These are phyloP conservation scores for Pilobolus umbonatus DNA, from an alignment of 192 early-diverging fungal species.

Conservation along the genomic window DNA sequence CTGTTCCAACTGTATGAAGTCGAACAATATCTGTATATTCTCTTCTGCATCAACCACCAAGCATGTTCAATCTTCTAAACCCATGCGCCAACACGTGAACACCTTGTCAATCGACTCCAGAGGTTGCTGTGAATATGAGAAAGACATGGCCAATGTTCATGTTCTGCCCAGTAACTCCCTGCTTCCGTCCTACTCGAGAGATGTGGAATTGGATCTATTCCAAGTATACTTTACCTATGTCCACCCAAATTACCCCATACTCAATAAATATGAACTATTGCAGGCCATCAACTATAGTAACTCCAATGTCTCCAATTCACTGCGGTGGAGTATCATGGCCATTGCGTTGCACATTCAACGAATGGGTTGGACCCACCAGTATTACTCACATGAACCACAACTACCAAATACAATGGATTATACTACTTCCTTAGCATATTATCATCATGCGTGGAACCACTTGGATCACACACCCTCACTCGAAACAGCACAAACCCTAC, in stretches of 20 bases:
- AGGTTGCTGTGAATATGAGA: constrained; percentile 4
- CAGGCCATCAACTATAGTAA: neutral
- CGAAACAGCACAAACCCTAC: neutral
- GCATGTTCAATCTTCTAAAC: neutral
- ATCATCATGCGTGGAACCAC: neutral
- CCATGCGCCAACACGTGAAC: neutral
- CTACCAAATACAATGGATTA: no score
- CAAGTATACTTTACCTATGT: constrained; percentile 3
- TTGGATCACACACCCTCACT: neutral
- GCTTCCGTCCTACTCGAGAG: constrained; percentile 3
- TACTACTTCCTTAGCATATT: no score
- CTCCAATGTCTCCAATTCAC: neutral
- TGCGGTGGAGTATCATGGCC: neutral
- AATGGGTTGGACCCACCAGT: neutral
- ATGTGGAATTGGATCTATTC: constrained; percentile 2
- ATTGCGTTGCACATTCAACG: neutral
- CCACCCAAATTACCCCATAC: constrained; percentile 8
- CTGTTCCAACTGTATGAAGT: constrained; percentile 15
- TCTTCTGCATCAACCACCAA: constrained; percentile 4
- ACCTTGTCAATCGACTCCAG: constrained; percentile 1
- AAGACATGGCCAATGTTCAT: neutral
- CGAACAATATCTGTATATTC: constrained; percentile 10
- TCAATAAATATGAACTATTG: constrained; percentile 4
- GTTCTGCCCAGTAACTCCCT: neutral
- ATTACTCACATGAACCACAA: neutral